phyloP scores from a whole-genome alignment of 139 green algal species.

The Gonium pectorale region DNA sequence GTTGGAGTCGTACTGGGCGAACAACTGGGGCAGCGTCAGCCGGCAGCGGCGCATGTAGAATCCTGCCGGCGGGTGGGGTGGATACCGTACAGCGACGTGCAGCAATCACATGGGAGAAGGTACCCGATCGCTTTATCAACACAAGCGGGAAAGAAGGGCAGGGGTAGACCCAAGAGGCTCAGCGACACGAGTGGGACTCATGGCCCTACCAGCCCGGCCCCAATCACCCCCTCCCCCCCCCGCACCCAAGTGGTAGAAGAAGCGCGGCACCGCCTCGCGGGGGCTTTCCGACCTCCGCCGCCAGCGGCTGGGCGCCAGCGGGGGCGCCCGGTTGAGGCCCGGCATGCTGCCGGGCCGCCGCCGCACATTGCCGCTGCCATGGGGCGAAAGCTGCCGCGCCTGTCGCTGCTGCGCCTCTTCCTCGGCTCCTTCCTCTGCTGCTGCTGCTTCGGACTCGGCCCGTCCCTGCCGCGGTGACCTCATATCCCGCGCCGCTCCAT shows the following conservation, averaged over 20 bases:
- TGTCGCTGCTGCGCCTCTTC: not conserved
- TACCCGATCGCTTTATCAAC: no score
- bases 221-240: no score
- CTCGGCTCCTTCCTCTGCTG: not conserved
- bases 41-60: constrained; percentile 24
- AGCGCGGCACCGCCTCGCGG: constrained; percentile 24
- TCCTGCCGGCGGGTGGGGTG: not conserved
- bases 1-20: constrained; percentile 32
- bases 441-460: no score
- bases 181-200: no score
- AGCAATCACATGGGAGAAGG: no score
- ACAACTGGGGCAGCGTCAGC: constrained; percentile 32
- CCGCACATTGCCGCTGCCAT: not conserved
- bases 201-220: no score
- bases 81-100: no score
- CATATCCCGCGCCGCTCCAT: not conserved
- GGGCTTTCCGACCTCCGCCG: constrained; percentile 3
- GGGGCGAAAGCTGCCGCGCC: not conserved
- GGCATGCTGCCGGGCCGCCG: not conserved
- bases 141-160: no score
- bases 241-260: constrained; percentile 41
- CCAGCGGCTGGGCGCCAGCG: constrained; percentile 10
- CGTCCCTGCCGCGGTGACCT: no score
- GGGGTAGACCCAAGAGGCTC: no score
- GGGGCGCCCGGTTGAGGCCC: not conserved